Evolutionary conservation across 2,329 filamentous ascomycete genomes (phyloP).

Genomic region (Rhinocladiella mackenziei): DNA sequence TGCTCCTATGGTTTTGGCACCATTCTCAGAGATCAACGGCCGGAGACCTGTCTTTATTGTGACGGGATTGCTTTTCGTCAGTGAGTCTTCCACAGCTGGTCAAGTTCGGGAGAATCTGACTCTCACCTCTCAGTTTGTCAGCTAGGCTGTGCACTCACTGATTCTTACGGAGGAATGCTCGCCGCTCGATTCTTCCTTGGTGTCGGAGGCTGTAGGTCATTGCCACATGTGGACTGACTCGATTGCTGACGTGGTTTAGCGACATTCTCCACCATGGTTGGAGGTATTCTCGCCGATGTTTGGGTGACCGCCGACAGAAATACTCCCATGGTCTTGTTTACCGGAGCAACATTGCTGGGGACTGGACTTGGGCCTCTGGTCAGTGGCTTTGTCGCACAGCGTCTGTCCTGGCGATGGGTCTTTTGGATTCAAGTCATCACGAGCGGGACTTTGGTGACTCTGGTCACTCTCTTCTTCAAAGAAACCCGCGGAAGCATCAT

Average conservation of each 20-base stretch:
- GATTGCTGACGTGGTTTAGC: no score
- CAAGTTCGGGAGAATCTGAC: no score
- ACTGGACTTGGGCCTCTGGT: slow-evolving; percentile 76
- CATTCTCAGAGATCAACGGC: slow-evolving; percentile 84
- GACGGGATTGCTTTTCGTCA: slow-evolving; percentile 69
- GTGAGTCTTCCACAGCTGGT: no score
- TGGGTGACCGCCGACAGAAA: slow-evolving; percentile 76
- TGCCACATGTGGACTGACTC: slow-evolving; percentile 25
- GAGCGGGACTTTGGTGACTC: slow-evolving; percentile 58
- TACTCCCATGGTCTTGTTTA: slow-evolving; percentile 85
- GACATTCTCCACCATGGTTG: slow-evolving; percentile 82
- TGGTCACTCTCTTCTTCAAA: slow-evolving; percentile 67
- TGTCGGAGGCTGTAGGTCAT: slow-evolving; percentile 50
- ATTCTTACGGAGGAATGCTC: slow-evolving; percentile 67
- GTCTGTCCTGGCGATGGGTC: slow-evolving; percentile 75
- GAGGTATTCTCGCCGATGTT: slow-evolving; percentile 85
- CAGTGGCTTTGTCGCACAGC: slow-evolving; percentile 63
- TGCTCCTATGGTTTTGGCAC: slow-evolving; percentile 83
- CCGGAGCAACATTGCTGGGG: slow-evolving; percentile 69
- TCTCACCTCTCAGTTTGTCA: no score
- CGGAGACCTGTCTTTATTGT: slow-evolving; percentile 75
- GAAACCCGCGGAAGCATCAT: slow-evolving; percentile 81
- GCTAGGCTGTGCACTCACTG: slow-evolving; percentile 67
- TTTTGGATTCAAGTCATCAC: slow-evolving; percentile 81
- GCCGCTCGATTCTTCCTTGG: slow-evolving; percentile 68